A percentile compares a stretch with the other conserved stretches of the same genome.
Evolutionary conservation across 2,329 filamentous ascomycete species (phyloP).

Genomic region (Clarireedia monteithiana): DNA sequence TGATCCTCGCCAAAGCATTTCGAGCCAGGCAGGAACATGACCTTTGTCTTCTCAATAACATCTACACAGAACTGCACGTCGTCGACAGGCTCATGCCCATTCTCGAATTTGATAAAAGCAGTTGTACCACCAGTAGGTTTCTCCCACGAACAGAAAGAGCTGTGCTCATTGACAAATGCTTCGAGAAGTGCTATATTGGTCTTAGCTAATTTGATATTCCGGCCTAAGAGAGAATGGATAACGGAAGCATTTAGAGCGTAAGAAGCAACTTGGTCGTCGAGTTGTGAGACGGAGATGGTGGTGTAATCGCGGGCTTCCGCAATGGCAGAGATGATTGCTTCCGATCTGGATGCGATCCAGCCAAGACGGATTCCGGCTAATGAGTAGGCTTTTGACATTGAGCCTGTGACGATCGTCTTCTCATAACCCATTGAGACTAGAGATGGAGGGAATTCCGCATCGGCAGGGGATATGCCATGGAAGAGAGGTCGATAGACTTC

Average conservation of each 20-base stretch:
- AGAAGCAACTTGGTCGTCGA: slow-evolving; percentile 72
- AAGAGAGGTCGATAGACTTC: slow-evolving; percentile 83
- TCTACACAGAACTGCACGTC: slow-evolving; percentile 65
- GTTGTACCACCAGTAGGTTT: slow-evolving; percentile 74
- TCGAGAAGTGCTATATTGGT: slow-evolving; percentile 61
- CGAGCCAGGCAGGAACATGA: slow-evolving; percentile 67
- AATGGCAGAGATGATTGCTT: slow-evolving; percentile 53
- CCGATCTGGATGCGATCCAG: slow-evolving; percentile 67
- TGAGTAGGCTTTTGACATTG: slow-evolving; percentile 79
- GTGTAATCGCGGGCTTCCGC: slow-evolving; percentile 70
- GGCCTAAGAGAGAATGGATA: slow-evolving; percentile 52
- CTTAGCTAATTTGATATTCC: slow-evolving; percentile 60
- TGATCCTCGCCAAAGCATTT: slow-evolving; percentile 69
- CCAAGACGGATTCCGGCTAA: slow-evolving; percentile 75
- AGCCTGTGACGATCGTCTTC: slow-evolving; percentile 65
- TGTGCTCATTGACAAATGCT: slow-evolving; percentile 57
- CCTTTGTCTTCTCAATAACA: slow-evolving; percentile 59
- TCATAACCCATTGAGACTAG: slow-evolving; percentile 64
- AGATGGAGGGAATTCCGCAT: slow-evolving; percentile 52
- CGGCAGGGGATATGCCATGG: slow-evolving; percentile 38
- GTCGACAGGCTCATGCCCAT: slow-evolving; percentile 48
- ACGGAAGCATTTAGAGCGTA: slow-evolving; percentile 62
- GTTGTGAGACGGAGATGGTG: slow-evolving; percentile 74
- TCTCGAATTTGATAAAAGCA: slow-evolving; percentile 61
- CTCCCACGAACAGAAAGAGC: slow-evolving; percentile 58